phyloP scores from a whole-genome alignment of 1,139 yeast genomes.

The Saccharomycopsis phalli region DNA sequence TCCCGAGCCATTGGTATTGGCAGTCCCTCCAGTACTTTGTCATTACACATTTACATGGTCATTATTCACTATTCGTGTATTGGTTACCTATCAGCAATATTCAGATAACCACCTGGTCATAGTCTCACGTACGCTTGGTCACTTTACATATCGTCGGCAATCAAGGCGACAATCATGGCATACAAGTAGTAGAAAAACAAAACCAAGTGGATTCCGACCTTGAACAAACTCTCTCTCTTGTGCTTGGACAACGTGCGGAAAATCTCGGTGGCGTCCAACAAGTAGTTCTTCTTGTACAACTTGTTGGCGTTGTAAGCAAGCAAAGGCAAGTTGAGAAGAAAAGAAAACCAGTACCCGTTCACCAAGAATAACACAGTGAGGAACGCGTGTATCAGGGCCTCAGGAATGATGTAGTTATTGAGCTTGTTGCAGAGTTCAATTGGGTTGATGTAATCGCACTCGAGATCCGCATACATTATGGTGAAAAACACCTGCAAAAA shows the following conservation, averaged over 20 bases:
- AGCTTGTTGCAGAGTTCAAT: conserved; percentile 91
- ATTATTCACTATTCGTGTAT: too few relatives aligned
- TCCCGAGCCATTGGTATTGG: too few relatives aligned
- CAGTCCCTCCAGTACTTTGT: too few relatives aligned
- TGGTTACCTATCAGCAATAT: too few relatives aligned
- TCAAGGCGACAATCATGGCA: conserved; percentile 94
- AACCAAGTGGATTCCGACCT: conserved; percentile 83
- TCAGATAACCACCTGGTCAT: too few relatives aligned
- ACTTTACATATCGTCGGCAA: conserved; percentile 38
- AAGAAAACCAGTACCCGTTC: conserved; percentile 91
- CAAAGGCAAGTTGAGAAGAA: conserved; percentile 78
- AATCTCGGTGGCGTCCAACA: conserved; percentile 95
- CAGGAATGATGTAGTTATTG: conserved; percentile 85
- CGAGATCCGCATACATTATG: conserved; percentile 87
- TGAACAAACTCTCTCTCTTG: conserved; percentile 85
- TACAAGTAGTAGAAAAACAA: conserved; percentile 94
- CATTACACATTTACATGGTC: too few relatives aligned
- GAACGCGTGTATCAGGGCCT: conserved; percentile 76
- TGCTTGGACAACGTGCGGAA: conserved; percentile 90
- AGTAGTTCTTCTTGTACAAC: conserved; percentile 65
- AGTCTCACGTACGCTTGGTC: neutral
- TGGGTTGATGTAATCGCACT: conserved; percentile 93
- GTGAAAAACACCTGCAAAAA: conserved; percentile 90
- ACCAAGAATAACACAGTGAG: conserved; percentile 64
- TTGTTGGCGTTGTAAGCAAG: conserved; percentile 76